These are phyloP conservation scores for Corrigiola litoralis DNA, from an alignment of 179 eudicot genomes.

Conservation along the genomic window DNA sequence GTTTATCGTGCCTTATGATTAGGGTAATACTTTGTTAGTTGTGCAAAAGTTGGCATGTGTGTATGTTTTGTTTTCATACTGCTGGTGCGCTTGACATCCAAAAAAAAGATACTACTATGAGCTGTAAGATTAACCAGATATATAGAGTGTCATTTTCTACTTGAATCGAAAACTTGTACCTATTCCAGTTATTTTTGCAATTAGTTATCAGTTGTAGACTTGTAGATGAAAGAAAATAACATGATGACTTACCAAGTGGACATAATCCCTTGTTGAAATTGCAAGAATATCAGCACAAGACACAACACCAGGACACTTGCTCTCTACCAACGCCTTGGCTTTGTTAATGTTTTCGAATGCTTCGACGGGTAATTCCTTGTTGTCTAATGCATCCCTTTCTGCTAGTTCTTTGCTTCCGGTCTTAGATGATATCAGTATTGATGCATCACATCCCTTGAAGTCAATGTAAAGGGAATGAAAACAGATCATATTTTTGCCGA, in stretches of 20 bases:
- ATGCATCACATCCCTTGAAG: constrained; percentile 83
- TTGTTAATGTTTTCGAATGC: constrained; percentile 57
- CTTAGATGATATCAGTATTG: constrained; percentile 53
- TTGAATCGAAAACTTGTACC: too few species aligned
- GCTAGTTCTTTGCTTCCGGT: constrained; percentile 56
- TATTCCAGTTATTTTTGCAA: too few species aligned
- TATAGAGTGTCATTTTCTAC: too few species aligned
- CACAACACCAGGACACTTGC: constrained; percentile 79
- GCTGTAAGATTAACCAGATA: too few species aligned
- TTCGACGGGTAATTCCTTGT: constrained; percentile 61
- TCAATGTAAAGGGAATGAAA: background rate
- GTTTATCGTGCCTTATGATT: background rate
- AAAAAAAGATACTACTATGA: background rate
- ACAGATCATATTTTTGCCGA: background rate
- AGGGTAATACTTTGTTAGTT: background rate
- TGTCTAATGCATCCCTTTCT: constrained; percentile 67
- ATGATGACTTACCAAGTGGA: constrained; percentile 75
- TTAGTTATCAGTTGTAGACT: too few species aligned
- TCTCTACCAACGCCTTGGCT: constrained; percentile 71
- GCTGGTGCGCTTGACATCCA: background rate
- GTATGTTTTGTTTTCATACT: background rate
- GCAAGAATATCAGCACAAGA: constrained; percentile 92
- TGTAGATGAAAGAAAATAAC: too few species aligned
- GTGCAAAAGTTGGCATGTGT: constrained; percentile 8
- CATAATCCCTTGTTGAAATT: constrained; percentile 74